Evolutionary conservation across 2,329 filamentous ascomycete genomes (phyloP).

Genomic region (Sporothrix globosa): DNA sequence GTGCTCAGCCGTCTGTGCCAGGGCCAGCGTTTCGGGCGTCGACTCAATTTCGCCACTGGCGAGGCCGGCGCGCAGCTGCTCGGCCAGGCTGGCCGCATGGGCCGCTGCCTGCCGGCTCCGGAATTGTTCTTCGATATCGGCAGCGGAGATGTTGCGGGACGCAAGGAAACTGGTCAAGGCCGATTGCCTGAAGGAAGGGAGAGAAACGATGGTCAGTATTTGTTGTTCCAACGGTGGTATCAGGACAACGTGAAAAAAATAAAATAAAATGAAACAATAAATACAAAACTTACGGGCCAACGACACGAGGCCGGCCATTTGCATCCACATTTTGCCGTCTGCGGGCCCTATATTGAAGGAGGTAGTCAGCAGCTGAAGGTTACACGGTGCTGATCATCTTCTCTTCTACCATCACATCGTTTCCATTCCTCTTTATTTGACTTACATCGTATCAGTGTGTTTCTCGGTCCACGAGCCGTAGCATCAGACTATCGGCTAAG

Average conservation of each 20-base stretch:
- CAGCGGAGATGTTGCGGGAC: conserved; percentile 72
- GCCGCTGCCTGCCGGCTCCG: conserved; percentile 52
- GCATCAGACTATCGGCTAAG: neutral
- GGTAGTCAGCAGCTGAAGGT: neutral
- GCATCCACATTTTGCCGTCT: conserved; percentile 23
- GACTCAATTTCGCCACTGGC: conserved; percentile 20
- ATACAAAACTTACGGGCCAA: conserved; percentile 41
- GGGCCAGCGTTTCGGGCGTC: neutral
- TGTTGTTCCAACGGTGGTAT: neutral
- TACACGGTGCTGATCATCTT: too few species aligned
- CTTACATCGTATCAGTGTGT: conserved; percentile 14
- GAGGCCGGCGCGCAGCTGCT: conserved; percentile 36
- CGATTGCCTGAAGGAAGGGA: conserved; percentile 47
- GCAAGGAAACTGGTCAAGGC: conserved; percentile 59
- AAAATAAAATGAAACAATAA: too few species aligned
- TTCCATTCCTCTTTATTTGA: neutral
- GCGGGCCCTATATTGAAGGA: conserved; percentile 22
- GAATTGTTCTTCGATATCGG: conserved; percentile 57
- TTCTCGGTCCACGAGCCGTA: neutral
- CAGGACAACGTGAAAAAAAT: neutral
- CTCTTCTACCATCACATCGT: neutral
- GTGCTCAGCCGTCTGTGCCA: conserved; percentile 2
- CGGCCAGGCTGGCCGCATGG: conserved; percentile 39
- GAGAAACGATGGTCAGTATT: neutral
- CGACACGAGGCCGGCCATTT: conserved; percentile 35